phyloP scores from a whole-genome alignment of 495 filamentous ascomycete genomes.

The Lepraria neglecta region DNA sequence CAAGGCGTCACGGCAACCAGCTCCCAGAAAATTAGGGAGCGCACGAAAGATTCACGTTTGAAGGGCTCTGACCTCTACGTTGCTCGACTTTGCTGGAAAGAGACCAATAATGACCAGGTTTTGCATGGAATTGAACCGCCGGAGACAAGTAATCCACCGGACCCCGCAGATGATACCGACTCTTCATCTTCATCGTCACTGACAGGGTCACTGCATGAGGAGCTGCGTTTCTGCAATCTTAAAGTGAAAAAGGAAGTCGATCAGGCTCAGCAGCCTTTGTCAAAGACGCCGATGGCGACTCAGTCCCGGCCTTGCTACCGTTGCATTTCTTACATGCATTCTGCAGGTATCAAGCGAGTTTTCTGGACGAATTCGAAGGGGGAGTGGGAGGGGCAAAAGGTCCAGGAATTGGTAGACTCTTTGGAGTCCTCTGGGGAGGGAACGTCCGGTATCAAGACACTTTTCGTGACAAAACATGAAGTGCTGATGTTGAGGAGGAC shows the following conservation, averaged over 20 bases:
- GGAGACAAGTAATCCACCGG: not conserved
- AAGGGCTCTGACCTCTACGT: constrained; percentile 49
- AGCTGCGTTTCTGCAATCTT: constrained; percentile 28
- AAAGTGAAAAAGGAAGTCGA: not conserved
- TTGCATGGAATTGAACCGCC: not conserved
- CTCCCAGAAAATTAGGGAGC: constrained; percentile 28
- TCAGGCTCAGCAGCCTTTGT: not conserved
- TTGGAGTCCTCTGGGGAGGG: constrained; percentile 30
- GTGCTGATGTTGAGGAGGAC: constrained; percentile 23
- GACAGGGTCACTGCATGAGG: constrained; percentile 42
- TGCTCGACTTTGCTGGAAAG: constrained; percentile 36
- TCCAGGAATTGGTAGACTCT: constrained; percentile 43
- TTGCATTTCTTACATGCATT: constrained; percentile 46
- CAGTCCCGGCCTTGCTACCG: constrained; percentile 46
- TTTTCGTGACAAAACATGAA: constrained; percentile 50
- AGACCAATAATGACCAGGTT: not conserved
- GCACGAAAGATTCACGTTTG: constrained; percentile 42
- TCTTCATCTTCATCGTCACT: constrained; percentile 3
- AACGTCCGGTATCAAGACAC: constrained; percentile 21
- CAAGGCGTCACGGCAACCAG: constrained; percentile 10
- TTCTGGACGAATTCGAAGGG: constrained; percentile 47
- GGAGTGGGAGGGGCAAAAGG: constrained; percentile 46
- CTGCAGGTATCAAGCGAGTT: constrained; percentile 47
- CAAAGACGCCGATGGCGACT: constrained; percentile 26
- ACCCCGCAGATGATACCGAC: not conserved